Evolutionary conservation across 345 rosid genomes (phyloP).

Genomic region (Sisymbrium irio): DNA sequence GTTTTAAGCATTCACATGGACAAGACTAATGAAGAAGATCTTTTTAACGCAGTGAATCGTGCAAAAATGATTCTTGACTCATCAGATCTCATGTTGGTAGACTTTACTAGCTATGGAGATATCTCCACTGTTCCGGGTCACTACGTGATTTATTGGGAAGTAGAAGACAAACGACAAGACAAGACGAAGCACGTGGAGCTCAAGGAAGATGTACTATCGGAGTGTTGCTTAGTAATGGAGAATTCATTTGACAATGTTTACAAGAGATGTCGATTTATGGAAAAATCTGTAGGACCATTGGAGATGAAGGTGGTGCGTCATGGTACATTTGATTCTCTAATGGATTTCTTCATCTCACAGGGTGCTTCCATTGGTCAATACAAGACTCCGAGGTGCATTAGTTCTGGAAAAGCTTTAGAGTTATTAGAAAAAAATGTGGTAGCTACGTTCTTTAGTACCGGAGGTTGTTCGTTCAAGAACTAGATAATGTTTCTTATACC

Average conservation of each 20-base stretch:
- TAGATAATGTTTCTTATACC: not conserved
- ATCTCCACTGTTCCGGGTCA: conserved; percentile 66
- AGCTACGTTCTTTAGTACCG: conserved; percentile 46
- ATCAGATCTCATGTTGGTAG: conserved; percentile 55
- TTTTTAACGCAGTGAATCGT: conserved; percentile 57
- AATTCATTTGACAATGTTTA: conserved; percentile 62
- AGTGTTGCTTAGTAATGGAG: conserved; percentile 60
- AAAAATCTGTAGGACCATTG: conserved; percentile 58
- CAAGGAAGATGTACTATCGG: conserved; percentile 22
- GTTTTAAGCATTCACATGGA: conserved; percentile 70
- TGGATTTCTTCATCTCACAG: conserved; percentile 68
- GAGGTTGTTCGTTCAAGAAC: not conserved
- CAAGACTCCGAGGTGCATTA: conserved; percentile 80
- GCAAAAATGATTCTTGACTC: conserved; percentile 51
- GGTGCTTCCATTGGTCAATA: conserved; percentile 79
- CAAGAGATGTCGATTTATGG: conserved; percentile 58
- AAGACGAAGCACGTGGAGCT: not conserved
- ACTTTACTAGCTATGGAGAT: conserved; percentile 67
- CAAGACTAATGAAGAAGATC: conserved; percentile 78
- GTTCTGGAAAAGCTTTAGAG: conserved; percentile 44
- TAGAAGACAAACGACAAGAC: conserved; percentile 31
- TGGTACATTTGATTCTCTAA: conserved; percentile 69
- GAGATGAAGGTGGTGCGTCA: conserved; percentile 65
- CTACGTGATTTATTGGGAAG: conserved; percentile 75
- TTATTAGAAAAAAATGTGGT: conserved; percentile 55